phyloP scores from a whole-genome alignment of 2,329 filamentous ascomycete genomes.

The Verticillium albo-atrum region DNA sequence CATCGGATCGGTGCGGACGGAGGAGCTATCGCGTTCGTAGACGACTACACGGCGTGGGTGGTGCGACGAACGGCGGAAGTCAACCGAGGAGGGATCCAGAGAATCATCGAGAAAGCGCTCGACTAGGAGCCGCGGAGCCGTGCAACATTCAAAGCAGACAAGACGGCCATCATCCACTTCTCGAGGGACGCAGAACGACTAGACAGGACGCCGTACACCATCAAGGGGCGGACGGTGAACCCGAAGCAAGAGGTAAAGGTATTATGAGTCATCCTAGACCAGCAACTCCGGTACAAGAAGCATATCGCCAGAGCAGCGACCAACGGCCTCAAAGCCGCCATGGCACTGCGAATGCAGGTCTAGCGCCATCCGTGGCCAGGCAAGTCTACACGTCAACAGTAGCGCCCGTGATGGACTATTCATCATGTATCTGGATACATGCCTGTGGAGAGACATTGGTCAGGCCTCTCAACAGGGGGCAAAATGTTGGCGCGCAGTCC shows the following conservation, averaged over 20 bases:
- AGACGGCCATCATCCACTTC: slow-evolving; percentile 16
- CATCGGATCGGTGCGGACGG: slow-evolving; percentile 15
- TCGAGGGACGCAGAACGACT: neutral
- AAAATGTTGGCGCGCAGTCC: slow-evolving; percentile 3
- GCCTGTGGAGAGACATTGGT: neutral
- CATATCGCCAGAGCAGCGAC: slow-evolving; percentile 7
- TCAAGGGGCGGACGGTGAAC: neutral
- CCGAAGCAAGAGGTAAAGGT: slow-evolving; percentile 6
- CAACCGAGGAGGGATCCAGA: slow-evolving; percentile 14
- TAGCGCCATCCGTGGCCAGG: slow-evolving; percentile 14
- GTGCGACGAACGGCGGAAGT: neutral
- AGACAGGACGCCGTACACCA: neutral
- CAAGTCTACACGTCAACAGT: slow-evolving; percentile 17
- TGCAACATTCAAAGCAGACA: slow-evolving; percentile 18
- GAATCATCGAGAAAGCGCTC: slow-evolving; percentile 15
- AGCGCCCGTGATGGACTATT: slow-evolving; percentile 17
- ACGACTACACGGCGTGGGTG: neutral
- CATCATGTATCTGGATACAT: slow-evolving; percentile 12
- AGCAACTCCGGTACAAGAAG: slow-evolving; percentile 6
- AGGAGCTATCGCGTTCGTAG: slow-evolving; percentile 16
- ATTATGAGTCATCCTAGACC: slow-evolving; percentile 16
- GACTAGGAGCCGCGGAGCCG: slow-evolving; percentile 17
- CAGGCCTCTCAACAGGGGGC: neutral
- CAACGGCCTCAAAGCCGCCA: slow-evolving; percentile 9
- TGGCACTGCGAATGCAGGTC: slow-evolving; percentile 8